Evolutionary conservation across 371 early-diverging fungal species (phyloP).

Genomic region (Vavraia culicis): DNA sequence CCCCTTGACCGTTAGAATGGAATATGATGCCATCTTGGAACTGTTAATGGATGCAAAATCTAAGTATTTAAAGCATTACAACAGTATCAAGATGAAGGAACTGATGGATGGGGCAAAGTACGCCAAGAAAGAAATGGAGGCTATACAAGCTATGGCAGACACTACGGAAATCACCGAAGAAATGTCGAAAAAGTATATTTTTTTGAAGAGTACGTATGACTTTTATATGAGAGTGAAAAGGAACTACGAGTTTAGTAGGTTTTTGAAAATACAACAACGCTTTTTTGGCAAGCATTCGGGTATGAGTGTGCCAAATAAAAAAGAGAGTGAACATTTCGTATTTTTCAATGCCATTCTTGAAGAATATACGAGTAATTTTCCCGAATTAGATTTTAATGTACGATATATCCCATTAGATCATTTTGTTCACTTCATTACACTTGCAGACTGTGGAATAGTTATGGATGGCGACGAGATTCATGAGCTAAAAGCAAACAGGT

Average conservation of each 20-base stretch:
- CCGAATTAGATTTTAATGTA: not conserved
- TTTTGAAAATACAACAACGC: constrained; percentile 4
- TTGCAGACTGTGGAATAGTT: constrained; percentile 33
- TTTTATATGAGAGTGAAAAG: constrained; percentile 12
- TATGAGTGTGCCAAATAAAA: not conserved
- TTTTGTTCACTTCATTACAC: constrained; percentile 19
- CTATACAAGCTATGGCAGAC: not conserved
- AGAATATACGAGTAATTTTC: constrained; percentile 7
- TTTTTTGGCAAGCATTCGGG: constrained; percentile 1
- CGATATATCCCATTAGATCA: constrained; percentile 13
- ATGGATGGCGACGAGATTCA: constrained; percentile 22
- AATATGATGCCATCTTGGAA: constrained; percentile 2
- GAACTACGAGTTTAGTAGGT: constrained; percentile 19
- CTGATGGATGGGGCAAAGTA: constrained; percentile 6
- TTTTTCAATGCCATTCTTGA: not conserved
- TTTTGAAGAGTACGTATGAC: constrained; percentile 21
- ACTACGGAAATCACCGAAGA: constrained; percentile 10
- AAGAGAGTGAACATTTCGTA: constrained; percentile 10
- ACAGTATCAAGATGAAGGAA: not conserved
- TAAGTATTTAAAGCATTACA: constrained; percentile 7
- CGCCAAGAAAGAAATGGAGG: constrained; percentile 15
- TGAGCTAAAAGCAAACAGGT: constrained; percentile 25
- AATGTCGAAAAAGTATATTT: constrained; percentile 21
- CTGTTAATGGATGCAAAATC: constrained; percentile 15
- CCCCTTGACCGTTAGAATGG: too few species aligned